Percentiles rank a stretch among this genome's conserved stretches.
These are phyloP conservation scores for Malus domestica DNA, from an alignment of 306 rosid species.

Conservation along the genomic window ASM211411v1 NC_041791.1:26967001-26967500, in stretches of 20 bases:
- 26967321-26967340: not conserved
- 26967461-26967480: slow-evolving; percentile 8
- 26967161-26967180: slow-evolving; percentile 1
- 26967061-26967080: not conserved
- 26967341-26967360: not conserved
- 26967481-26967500: not conserved
- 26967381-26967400: not conserved
- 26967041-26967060: rapidly evolving
- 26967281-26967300: not conserved
- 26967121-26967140: not conserved
- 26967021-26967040: too few species aligned
- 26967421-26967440: not conserved
- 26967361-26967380: not conserved
- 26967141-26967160: slow-evolving; percentile 16
- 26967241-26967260: not conserved
- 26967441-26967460: not conserved
- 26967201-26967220: not conserved
- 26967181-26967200: not conserved
- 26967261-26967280: not conserved
- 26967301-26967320: too few species aligned
- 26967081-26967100: not conserved
- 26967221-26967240: not conserved
- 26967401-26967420: slow-evolving; percentile 2
- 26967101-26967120: not conserved
- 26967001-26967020: too few species aligned